Evolutionary conservation across 768 basidiomycete species (phyloP).

Genomic region (Gymnopilus dilepis): DNA sequence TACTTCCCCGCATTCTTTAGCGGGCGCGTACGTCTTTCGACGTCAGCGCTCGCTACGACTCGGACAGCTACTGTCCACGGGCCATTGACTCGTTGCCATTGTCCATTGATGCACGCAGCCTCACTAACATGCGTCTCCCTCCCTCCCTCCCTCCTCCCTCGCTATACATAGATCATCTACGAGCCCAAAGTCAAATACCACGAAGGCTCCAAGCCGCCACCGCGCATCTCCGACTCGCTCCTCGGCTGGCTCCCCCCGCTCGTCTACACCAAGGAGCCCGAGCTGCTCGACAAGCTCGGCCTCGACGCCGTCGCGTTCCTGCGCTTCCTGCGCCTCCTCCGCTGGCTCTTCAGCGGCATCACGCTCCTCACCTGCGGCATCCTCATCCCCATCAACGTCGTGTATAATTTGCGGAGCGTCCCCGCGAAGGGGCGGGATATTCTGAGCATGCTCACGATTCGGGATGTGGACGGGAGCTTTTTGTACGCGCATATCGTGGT

Average conservation of each 20-base stretch:
- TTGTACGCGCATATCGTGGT: conserved; percentile 87
- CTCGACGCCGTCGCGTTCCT: conserved; percentile 94
- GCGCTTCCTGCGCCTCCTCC: conserved; percentile 87
- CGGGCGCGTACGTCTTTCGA: background rate
- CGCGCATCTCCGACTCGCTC: conserved; percentile 80
- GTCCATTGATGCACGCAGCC: background rate
- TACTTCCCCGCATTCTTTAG: background rate
- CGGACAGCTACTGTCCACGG: too few relatives aligned
- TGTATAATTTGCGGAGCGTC: conserved; percentile 80
- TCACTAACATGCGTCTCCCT: conserved; percentile 6
- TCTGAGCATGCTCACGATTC: conserved; percentile 86
- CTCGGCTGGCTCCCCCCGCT: conserved; percentile 93
- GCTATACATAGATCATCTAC: conserved; percentile 93
- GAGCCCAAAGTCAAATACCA: conserved; percentile 96
- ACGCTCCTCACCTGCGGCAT: conserved; percentile 69
- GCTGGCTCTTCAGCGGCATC: conserved; percentile 70
- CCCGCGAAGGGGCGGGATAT: conserved; percentile 53
- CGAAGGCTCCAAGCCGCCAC: conserved; percentile 75
- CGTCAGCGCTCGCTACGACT: background rate
- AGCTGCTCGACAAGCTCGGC: conserved; percentile 86
- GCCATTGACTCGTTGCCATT: background rate
- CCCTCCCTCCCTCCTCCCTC: background rate
- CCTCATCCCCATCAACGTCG: conserved; percentile 86
- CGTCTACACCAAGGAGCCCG: conserved; percentile 83
- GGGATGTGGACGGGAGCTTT: conserved; percentile 71